Conservation (phyloP, 306 rosid species). For the Corylus americana region DNA sequence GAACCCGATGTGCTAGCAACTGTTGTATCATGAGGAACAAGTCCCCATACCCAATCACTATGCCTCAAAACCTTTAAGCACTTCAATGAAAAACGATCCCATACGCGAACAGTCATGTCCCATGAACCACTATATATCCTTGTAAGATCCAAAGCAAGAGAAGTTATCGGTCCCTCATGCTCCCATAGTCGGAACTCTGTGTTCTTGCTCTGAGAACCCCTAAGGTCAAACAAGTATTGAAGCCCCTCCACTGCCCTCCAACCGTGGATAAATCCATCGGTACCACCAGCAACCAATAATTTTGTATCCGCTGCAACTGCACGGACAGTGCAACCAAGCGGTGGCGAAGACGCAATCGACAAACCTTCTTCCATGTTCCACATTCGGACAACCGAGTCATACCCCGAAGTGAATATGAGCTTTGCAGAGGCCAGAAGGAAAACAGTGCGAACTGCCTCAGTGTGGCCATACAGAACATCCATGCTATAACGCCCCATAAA, state of each 20-base stretch:
- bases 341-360: constrained; percentile 66
- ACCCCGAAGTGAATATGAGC: constrained; percentile 85
- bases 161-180: constrained; percentile 86
- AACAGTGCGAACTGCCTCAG: constrained; percentile 83
- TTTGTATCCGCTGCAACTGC: constrained; percentile 83
- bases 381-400: constrained; percentile 80
- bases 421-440: constrained; percentile 78
- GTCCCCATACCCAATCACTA: constrained; percentile 90
- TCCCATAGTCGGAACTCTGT: constrained; percentile 86
- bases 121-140: constrained; percentile 96
- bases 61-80: constrained; percentile 74
- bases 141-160: constrained; percentile 81
- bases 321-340: constrained; percentile 88
- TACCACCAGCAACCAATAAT: constrained; percentile 76
- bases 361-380: constrained; percentile 94
- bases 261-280: constrained; percentile 89
- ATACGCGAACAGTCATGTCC: constrained; percentile 89
- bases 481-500: constrained; percentile 87
- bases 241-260: constrained; percentile 82
- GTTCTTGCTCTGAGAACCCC: constrained; percentile 49
- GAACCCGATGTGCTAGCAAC: constrained; percentile 75
- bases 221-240: constrained; percentile 75
- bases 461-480: constrained; percentile 79
- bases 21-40: constrained; percentile 75
- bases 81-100: constrained; percentile 75